Percentiles rank a stretch among this genome's conserved stretches.
These are phyloP conservation scores for Didymella pomorum DNA, from an alignment of 2,329 filamentous ascomycete species.

Conservation along the genomic window DNA sequence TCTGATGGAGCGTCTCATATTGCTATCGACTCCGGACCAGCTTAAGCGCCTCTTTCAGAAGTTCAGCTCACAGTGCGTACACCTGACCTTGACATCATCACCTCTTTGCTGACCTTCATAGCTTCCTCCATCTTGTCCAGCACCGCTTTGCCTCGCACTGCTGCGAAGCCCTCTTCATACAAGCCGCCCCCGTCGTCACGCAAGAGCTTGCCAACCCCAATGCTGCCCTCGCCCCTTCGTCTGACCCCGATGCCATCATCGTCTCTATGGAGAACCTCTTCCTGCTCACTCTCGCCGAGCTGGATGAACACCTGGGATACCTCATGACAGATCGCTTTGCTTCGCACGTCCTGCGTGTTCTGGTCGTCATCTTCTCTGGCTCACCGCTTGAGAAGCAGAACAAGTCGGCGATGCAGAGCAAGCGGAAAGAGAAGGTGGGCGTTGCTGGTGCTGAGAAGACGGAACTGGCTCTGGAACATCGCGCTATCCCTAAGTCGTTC, in stretches of 20 bases:
- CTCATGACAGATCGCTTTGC: conserved; percentile 88
- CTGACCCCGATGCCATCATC: conserved; percentile 59
- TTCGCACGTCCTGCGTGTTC: conserved; percentile 86
- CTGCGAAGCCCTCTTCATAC: conserved; percentile 90
- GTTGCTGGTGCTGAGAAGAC: conserved; percentile 59
- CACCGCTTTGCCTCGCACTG: conserved; percentile 98
- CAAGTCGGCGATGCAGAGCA: conserved; percentile 83
- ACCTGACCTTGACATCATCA: conserved; percentile 1
- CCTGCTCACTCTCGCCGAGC: conserved; percentile 81
- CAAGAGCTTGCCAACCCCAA: conserved; percentile 68
- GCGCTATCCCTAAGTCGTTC: conserved; percentile 80
- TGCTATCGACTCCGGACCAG: conserved; percentile 78
- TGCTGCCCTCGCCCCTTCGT: conserved; percentile 53
- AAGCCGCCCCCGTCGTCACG: conserved; percentile 79
- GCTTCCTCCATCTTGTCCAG: conserved; percentile 86
- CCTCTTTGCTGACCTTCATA: conserved; percentile 39
- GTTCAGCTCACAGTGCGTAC: conserved; percentile 75
- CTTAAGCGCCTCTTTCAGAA: conserved; percentile 87
- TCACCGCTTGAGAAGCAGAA: conserved; percentile 72
- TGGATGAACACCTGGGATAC: conserved; percentile 84
- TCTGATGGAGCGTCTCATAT: conserved; percentile 88
- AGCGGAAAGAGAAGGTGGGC: conserved; percentile 85
- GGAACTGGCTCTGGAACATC: conserved; percentile 45
- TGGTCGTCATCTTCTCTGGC: conserved; percentile 86
- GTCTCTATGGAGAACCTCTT: conserved; percentile 85